Base-by-base conservation (phyloP, 805 yeast species). In the Pichia paraexigua region DNA sequence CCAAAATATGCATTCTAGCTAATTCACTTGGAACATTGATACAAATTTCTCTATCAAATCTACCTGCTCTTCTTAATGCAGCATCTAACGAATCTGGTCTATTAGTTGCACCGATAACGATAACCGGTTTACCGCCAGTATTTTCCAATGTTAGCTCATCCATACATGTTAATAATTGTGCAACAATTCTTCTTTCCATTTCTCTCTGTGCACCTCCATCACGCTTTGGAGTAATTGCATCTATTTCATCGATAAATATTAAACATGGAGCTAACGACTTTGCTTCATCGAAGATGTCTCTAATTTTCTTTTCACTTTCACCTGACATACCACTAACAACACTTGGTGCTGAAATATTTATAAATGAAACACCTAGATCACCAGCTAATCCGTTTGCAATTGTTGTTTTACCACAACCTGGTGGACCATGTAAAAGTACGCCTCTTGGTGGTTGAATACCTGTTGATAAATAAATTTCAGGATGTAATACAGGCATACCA, bases 291-390 rank as follows among this genome's bases (percentile, higher is more conserved):
- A 92, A 92, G 40, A 92, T 73, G 53, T 94, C 98, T 55, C 99
- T 76, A 22, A 94, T 74, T 63, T 92, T 91, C 72, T 94, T 94
- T 66, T 94, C 99, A 56, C 92, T 82, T 66, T 94, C 99, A 43
- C 99, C 99, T n/a, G 96, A 88, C 98, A 94, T 94, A 6, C 99
- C 99, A 55, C 96, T 87, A 0, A 94, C 98, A 10, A 94, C 88
- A 2, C 96, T 85, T 1, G 99, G 99, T 0, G 99, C 98, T 27
- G 96, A 86, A 1, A 94, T 76, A 44, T 86, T 84, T 18, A 94
- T 80, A 63, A 94, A 94, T 0, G 98, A 97, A 0, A 94, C 96
- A 58, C 89, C 86, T 32, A 94, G 74, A 63, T 92, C 96, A 28
- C 96, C 96, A 1, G 99, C 99, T 22, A 94, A 71, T 0, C 98